Evolutionary conservation across 345 rosid genomes (phyloP).

Genomic region (Xanthoceras sorbifolium): DNA sequence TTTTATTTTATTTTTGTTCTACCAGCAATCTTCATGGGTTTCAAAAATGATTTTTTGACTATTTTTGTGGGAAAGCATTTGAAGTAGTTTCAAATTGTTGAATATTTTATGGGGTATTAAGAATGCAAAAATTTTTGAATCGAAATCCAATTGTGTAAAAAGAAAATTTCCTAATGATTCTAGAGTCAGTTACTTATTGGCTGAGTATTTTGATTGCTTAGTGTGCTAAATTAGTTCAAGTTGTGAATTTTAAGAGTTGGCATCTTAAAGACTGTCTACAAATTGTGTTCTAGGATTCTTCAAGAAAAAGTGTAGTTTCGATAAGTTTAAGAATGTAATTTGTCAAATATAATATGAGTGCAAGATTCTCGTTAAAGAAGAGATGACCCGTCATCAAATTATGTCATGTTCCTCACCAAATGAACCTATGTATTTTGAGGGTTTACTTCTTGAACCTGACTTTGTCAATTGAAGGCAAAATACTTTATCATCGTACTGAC

Average conservation of each 20-base stretch:
- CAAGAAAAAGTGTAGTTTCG: neutral
- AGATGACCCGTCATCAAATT: too few species aligned
- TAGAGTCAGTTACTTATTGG: neutral
- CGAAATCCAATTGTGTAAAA: neutral
- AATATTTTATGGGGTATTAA: neutral
- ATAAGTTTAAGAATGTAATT: neutral
- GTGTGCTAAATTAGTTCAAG: neutral
- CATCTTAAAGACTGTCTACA: neutral
- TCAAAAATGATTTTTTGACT: neutral
- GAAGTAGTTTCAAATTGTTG: neutral
- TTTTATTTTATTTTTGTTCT: neutral
- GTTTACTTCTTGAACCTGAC: neutral
- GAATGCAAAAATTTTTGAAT: neutral
- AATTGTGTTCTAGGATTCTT: neutral
- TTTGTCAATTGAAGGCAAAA: neutral
- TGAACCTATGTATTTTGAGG: neutral
- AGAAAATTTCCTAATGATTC: neutral
- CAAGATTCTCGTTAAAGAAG: neutral
- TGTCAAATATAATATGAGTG: neutral
- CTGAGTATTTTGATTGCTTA: neutral
- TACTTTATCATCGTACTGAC: neutral
- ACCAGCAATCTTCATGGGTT: neutral
- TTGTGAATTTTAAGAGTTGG: neutral
- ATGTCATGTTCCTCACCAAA: neutral
- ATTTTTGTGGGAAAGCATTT: neutral